phyloP scores from a whole-genome alignment of 306 rosid species.

The Lathyrus sativus region DNA sequence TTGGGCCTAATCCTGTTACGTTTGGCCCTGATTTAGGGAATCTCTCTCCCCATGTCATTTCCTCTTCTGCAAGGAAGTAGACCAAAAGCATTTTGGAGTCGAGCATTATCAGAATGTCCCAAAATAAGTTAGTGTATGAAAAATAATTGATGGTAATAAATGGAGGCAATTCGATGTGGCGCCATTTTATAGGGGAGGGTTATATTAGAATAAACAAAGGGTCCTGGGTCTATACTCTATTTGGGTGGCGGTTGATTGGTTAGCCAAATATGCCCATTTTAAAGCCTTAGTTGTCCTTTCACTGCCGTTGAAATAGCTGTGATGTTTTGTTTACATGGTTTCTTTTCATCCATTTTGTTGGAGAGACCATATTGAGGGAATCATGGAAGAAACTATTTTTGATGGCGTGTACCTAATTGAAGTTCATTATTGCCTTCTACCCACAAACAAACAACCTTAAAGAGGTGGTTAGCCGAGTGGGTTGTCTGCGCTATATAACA shows the following conservation, averaged over 20 bases:
- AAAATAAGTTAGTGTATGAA: conserved; percentile 1
- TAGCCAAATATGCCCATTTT: neutral
- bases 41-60: no score
- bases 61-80: neutral
- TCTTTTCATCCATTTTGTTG: neutral
- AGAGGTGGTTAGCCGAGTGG: neutral
- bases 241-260: neutral
- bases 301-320: neutral
- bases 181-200: neutral
- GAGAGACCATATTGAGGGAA: neutral
- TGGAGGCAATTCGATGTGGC: neutral
- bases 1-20: no score
- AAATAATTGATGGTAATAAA: neutral
- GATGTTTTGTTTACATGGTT: neutral
- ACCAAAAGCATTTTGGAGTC: neutral
- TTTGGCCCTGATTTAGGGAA: no score
- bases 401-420: neutral
- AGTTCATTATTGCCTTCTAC: neutral
- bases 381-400: neutral
- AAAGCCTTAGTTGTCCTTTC: neutral
- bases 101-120: neutral
- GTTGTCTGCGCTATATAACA: neutral
- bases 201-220: neutral
- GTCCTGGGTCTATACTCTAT: no score
- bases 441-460: neutral